phyloP scores from a whole-genome alignment of 805 yeast species.

The Candida palmyrensis region DNA sequence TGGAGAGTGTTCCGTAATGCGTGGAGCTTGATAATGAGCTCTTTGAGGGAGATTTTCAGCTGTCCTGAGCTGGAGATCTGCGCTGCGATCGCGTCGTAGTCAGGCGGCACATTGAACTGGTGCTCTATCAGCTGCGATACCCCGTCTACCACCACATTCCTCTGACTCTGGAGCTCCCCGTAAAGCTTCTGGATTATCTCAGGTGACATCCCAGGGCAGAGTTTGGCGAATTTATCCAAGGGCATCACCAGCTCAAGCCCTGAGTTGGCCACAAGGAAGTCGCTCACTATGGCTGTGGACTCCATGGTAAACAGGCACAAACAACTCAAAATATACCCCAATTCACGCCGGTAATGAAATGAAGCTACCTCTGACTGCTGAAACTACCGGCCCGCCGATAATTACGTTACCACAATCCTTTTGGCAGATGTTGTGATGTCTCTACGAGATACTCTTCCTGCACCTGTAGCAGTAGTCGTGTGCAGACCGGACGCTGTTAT shows the following conservation, averaged over 20 bases:
- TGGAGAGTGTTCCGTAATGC: slow-evolving; percentile 21
- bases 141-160: slow-evolving; percentile 2
- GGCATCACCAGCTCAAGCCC: slow-evolving; percentile 12
- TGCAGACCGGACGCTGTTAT: too few relatives aligned
- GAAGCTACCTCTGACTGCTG: too few relatives aligned
- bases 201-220: slow-evolving; percentile 10
- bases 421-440: too few relatives aligned
- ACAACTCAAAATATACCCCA: too few relatives aligned
- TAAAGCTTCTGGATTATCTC: slow-evolving; percentile 8
- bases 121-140: slow-evolving; percentile 10
- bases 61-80: background rate
- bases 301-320: too few relatives aligned
- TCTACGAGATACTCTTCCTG: too few relatives aligned
- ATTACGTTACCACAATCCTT: too few relatives aligned
- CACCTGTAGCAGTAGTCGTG: too few relatives aligned
- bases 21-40: slow-evolving; percentile 15
- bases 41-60: slow-evolving; percentile 8
- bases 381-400: too few relatives aligned
- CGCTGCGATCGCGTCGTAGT: background rate
- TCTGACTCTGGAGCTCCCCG: slow-evolving; percentile 9
- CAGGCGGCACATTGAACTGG: slow-evolving; percentile 21
- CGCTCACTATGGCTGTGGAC: slow-evolving; percentile 14
- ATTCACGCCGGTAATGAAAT: too few relatives aligned
- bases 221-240: slow-evolving; percentile 12
- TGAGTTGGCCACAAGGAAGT: slow-evolving; percentile 15